Base-by-base conservation (phyloP, 2,329 filamentous ascomycete species). In the Aspergillus aculeatinus region DNA sequence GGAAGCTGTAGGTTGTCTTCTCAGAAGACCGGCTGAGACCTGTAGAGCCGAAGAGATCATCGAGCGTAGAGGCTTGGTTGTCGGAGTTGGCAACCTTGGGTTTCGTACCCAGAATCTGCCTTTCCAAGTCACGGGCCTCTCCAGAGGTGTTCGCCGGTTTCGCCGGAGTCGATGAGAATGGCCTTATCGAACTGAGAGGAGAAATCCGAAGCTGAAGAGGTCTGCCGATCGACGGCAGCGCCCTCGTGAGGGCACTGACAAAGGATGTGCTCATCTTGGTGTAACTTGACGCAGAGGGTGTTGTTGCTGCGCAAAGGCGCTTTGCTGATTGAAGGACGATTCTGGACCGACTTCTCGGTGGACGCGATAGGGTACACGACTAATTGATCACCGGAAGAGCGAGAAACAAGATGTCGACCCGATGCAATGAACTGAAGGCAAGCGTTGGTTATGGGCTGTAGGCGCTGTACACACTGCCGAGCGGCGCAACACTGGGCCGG, bases 91-190 rank as follows among this genome's bases (percentile, higher is more conserved):
- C 56, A 39, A 61, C 64, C 5, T 67, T 53, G 47, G 67, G 57
- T 29, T 35, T 35, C 10, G 65, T 62, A 19, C 67, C 66, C 51
- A 75, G 57, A 50, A 74, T 65, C 63, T 72, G 67, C 49, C 60
- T 68, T 60, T 76, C 71, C 16, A 74, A 62, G 23, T 68, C 64
- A 33, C 64, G 64, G 42, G 58, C 60, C 57, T 63, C 62, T 16
- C 69, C 65, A 58, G 59, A 61, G 21, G 57, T 33, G 31, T 57
- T 65, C 27, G 67, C 59, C 59, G 61, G 64, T 61, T 62, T 63
- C 33, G 61, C 66, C 42, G 60, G 58, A 16, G 75, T 69, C 12
- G 69, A 70, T 1, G 77, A 78, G 56, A 80, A 76, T 1, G 65
- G 60, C 60, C 72, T 73, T 48, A 61, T 56, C 14, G 70, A 67